These are phyloP conservation scores for Hygrophila difformis DNA, from an alignment of 257 asterid species.

Conservation along the genomic window DNA sequence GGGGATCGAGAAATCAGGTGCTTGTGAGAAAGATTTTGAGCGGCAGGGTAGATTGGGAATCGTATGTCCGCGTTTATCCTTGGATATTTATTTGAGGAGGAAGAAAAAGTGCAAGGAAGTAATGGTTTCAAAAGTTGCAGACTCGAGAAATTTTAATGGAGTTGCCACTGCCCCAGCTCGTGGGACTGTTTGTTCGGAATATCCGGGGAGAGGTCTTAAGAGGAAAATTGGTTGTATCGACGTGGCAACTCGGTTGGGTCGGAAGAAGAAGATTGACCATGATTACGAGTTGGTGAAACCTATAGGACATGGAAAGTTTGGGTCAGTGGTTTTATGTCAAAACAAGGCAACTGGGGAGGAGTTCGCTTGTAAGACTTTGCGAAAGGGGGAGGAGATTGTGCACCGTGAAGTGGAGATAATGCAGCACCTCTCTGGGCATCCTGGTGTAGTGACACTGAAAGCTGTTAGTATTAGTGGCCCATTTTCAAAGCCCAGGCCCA, in stretches of 20 bases:
- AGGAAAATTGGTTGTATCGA: conserved; percentile 91
- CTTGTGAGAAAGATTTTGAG: conserved; percentile 15
- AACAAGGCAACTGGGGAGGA: conserved; percentile 60
- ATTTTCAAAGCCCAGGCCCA: no score
- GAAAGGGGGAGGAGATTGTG: conserved; percentile 77
- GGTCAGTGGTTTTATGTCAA: conserved; percentile 61
- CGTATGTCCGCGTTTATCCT: conserved; percentile 55
- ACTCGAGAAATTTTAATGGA: conserved; percentile 40
- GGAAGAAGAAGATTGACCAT: conserved; percentile 78
- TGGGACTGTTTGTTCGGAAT: conserved; percentile 39
- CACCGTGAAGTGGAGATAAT: conserved; percentile 92
- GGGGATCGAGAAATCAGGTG: conserved; percentile 41
- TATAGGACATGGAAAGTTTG: conserved; percentile 73
- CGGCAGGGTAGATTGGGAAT: conserved; percentile 27
- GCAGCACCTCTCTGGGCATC: conserved; percentile 94
- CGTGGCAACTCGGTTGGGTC: conserved; percentile 60
- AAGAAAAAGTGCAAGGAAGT: conserved; percentile 70
- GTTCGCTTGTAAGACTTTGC: conserved; percentile 76
- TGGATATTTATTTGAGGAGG: conserved; percentile 63
- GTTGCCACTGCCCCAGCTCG: conserved; percentile 79
- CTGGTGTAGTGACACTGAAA: conserved; percentile 67
- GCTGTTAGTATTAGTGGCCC: no score
- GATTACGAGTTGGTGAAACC: conserved; percentile 51
- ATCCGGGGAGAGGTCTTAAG: conserved; percentile 66
- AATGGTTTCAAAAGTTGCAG: conserved; percentile 27